Evolutionary conservation across 345 rosid species (phyloP).

Genomic region (Mercurialis annua): DNA sequence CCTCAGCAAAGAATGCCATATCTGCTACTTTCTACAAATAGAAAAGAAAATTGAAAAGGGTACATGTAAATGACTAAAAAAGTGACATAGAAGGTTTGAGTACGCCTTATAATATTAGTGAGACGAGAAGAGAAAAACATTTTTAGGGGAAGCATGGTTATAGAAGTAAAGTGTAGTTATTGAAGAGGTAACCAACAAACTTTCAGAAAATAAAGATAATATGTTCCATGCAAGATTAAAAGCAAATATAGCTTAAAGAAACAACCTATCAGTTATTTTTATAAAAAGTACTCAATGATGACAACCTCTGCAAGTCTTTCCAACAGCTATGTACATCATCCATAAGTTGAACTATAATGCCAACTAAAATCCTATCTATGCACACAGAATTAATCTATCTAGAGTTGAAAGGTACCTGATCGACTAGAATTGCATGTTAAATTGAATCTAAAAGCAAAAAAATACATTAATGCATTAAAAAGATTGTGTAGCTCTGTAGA

Average conservation of each 20-base stretch:
- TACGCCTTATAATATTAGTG: not conserved
- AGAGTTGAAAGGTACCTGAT: not conserved
- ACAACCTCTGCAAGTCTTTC: not conserved
- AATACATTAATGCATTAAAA: not conserved
- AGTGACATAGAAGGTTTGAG: not conserved
- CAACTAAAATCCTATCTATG: not conserved
- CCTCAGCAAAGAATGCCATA: slow-evolving; percentile 89
- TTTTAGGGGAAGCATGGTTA: not conserved
- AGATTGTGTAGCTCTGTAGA: not conserved
- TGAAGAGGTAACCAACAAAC: not conserved
- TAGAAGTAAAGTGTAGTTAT: not conserved
- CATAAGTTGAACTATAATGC: not conserved
- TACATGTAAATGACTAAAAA: slow-evolving; percentile 4
- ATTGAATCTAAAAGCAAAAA: not conserved
- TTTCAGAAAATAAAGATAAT: not conserved
- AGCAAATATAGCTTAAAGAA: not conserved
- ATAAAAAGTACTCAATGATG: not conserved
- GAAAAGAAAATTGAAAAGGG: not conserved
- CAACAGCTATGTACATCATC: not conserved
- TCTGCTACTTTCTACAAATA: slow-evolving; percentile 73
- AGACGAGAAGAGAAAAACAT: not conserved
- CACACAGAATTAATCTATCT: not conserved
- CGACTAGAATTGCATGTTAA: not conserved
- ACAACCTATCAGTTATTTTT: not conserved
- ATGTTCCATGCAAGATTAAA: not conserved